Percentiles rank a stretch among this genome's conserved stretches.
Conservation (phyloP, 2,329 filamentous ascomycete species). For the Orbilia javanica region DNA sequence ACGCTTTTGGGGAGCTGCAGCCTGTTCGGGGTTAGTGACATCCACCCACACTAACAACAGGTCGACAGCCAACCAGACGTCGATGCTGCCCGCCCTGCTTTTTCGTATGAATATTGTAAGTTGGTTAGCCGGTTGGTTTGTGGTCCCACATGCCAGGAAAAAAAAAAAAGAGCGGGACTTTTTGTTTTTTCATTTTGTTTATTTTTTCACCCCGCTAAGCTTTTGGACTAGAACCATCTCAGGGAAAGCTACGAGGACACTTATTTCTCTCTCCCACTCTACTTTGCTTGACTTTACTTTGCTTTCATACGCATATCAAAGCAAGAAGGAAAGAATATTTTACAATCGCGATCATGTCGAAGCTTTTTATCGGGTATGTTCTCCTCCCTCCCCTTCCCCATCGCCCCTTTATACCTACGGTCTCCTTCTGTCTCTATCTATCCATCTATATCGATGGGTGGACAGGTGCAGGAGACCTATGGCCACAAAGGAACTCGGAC, state of each 20-base stretch:
- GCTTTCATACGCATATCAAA: not conserved
- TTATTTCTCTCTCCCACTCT: not conserved
- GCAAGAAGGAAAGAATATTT: not conserved
- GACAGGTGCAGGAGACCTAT: too few relatives aligned
- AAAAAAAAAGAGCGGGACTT: not conserved
- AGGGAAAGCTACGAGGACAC: not conserved
- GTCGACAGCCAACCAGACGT: too few relatives aligned
- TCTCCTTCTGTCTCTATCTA: conserved; percentile 21
- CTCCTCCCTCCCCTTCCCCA: conserved; percentile 39
- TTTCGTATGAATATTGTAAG: conserved; percentile 13
- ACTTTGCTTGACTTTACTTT: not conserved
- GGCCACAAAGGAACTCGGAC: too few relatives aligned
- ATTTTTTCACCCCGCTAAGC: not conserved
- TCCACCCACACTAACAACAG: not conserved
- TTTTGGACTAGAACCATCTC: not conserved
- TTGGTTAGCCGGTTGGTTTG: too few relatives aligned
- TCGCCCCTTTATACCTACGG: too few relatives aligned
- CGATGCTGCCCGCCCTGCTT: not conserved
- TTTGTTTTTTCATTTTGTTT: not conserved
- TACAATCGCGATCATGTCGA: conserved; percentile 76
- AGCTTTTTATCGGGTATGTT: conserved; percentile 92
- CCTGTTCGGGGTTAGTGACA: conserved; percentile 16
- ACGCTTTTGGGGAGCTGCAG: conserved; percentile 29
- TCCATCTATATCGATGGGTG: not conserved
- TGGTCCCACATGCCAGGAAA: not conserved